Evolutionary conservation across 768 basidiomycete species (phyloP).

Genomic region (Lactarius akahatsu): DNA sequence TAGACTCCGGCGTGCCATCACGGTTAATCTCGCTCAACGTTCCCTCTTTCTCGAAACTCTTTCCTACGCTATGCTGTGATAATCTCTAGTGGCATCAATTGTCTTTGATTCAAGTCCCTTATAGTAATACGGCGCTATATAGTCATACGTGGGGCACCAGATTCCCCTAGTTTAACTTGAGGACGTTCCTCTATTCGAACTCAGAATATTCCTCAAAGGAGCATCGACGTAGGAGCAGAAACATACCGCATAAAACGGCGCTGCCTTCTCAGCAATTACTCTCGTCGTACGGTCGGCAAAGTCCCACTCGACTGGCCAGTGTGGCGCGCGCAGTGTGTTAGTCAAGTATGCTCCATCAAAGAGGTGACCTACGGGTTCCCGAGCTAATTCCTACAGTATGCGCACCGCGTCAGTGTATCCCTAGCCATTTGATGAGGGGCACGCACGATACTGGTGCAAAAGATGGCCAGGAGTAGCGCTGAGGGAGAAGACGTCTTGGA

Average conservation of each 20-base stretch:
- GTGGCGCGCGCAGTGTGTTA: not conserved
- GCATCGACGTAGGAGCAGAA: too few species aligned
- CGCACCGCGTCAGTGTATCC: not conserved
- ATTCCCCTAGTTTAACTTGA: constrained; percentile 1
- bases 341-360: not conserved
- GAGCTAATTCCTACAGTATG: constrained; percentile 19
- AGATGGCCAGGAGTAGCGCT: not conserved
- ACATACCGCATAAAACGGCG: constrained; percentile 20
- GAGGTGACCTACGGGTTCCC: constrained; percentile 14
- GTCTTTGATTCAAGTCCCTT: not conserved
- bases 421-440: not conserved
- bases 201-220: not conserved
- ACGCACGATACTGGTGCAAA: constrained; percentile 15
- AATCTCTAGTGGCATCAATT: not conserved
- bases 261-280: constrained; percentile 18
- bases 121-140: not conserved
- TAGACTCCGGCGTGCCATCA: not conserved
- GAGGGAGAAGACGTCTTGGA: constrained; percentile 12
- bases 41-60: not conserved
- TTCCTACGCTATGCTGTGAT: not conserved
- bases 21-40: not conserved
- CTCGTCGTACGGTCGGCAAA: constrained; percentile 23
- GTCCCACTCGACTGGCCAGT: constrained; percentile 16
- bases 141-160: not conserved
- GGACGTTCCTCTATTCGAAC: constrained; percentile 15